These are phyloP conservation scores for Akanthomyces uredinophilus DNA, from an alignment of 2,329 filamentous ascomycete genomes.

Conservation along the genomic window DNA sequence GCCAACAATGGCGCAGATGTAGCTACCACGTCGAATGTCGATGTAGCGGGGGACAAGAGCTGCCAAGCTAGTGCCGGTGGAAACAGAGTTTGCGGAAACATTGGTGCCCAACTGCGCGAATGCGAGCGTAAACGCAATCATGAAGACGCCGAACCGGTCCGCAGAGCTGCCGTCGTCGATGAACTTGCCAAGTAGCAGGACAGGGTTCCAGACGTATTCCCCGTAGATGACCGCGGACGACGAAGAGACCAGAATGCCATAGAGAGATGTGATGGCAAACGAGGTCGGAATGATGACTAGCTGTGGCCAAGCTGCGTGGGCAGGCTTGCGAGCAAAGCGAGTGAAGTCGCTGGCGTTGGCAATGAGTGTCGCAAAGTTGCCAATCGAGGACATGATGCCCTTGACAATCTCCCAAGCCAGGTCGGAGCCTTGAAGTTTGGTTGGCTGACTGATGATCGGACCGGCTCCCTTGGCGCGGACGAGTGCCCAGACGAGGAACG, in stretches of 20 bases:
- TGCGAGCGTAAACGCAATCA: constrained; percentile 65
- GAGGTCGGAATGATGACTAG: constrained; percentile 66
- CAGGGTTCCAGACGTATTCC: constrained; percentile 67
- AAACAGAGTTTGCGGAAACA: constrained; percentile 81
- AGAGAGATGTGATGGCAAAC: constrained; percentile 77
- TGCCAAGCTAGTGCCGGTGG: constrained; percentile 77
- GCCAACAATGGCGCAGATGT: constrained; percentile 74
- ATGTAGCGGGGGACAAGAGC: constrained; percentile 74
- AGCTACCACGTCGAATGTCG: constrained; percentile 81
- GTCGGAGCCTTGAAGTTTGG: constrained; percentile 57
- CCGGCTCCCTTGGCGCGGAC: constrained; percentile 77
- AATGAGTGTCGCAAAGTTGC: constrained; percentile 87
- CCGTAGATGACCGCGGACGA: constrained; percentile 64
- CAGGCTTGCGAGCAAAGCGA: constrained; percentile 72
- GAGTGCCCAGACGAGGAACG: constrained; percentile 84
- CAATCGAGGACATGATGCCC: constrained; percentile 83
- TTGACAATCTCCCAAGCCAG: constrained; percentile 79
- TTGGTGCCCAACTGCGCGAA: constrained; percentile 83
- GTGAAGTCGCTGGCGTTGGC: constrained; percentile 79
- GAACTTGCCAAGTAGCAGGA: constrained; percentile 61
- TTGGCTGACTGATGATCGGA: constrained; percentile 69
- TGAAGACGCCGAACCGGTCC: constrained; percentile 69
- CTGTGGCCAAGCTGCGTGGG: constrained; percentile 76
- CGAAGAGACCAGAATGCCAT: constrained; percentile 74
- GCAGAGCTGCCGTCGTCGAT: constrained; percentile 62